Base-by-base conservation (phyloP, 805 yeast species). In the Candida ficus region DNA sequence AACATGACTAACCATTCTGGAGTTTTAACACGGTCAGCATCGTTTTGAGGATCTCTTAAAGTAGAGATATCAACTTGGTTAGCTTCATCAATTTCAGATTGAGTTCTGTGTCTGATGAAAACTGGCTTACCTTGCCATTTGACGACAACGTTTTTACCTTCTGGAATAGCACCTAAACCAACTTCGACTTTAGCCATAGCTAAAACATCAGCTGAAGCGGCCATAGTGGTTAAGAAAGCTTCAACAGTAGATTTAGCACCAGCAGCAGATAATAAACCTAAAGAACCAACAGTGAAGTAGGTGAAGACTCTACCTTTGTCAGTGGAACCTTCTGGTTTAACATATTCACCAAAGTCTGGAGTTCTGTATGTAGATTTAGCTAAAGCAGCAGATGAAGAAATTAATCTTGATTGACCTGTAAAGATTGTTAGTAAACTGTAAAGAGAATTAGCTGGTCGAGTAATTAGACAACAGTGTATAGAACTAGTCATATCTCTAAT, bases 121-220 rank as follows among this genome's bases (percentile, higher is more conserved):
- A 93, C 96, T 52, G 99, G 99, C 76, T 93, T 93, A 72, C 99
- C 99, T 72, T 95, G 96, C 99, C 99, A 93, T 73, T 93, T 93
- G 56, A 93, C 95, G 61, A 93, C 87, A 51, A 93, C 95, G 70
- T 93, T 93, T 76, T 91, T 91, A 70, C 98, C 98, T 66, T 83
- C 88, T 59, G 99, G 99, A 52, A 93, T 88, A 49, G 87, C 84
- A 43, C 83, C 79, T 59, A 93, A 80, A 65, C 86, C 90, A 55
- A 93, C 96, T 75, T 93, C 99, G 58, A 91, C 96, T 75, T 93
- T 93, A 57, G 99, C 99, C 95, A 93, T 83, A 47, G 99, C 99
- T 71, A 93, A 78, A 45, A 93, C 95, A 75, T 93, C 99, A 51
- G 97, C 96, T 47, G 99, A 90, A 27, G 99, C 99, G 53, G 96